Conservation (phyloP, 2,329 filamentous ascomycete genomes). For the Penicillium verrucosum region DNA sequence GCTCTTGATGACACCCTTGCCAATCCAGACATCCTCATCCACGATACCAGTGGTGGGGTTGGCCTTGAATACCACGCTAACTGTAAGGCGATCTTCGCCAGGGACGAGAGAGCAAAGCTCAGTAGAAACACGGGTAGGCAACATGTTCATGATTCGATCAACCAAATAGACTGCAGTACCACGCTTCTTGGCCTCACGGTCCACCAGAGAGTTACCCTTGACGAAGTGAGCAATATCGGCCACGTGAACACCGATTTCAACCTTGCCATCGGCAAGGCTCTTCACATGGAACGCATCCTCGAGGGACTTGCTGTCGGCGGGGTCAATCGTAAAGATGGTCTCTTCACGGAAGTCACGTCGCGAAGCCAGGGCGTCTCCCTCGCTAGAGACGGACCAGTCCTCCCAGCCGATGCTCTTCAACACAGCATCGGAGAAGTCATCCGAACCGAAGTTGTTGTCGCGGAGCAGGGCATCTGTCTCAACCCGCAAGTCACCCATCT, state of each 20-base stretch:
- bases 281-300: constrained; percentile 94
- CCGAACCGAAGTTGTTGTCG: constrained; percentile 97
- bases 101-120: constrained; percentile 86
- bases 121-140: constrained; percentile 78
- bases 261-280: constrained; percentile 73
- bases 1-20: constrained; percentile 91
- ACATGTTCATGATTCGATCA: constrained; percentile 81
- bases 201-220: constrained; percentile 90
- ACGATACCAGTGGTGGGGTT: constrained; percentile 76
- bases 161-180: constrained; percentile 93
- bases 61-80: constrained; percentile 91
- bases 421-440: constrained; percentile 96
- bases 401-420: constrained; percentile 87
- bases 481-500: constrained; percentile 95
- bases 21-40: constrained; percentile 89
- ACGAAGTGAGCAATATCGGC: constrained; percentile 95
- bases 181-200: constrained; percentile 96
- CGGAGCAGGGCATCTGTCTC: constrained; percentile 95
- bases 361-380: constrained; percentile 70
- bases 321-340: constrained; percentile 86
- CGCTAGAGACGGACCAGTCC: constrained; percentile 82
- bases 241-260: constrained; percentile 94
- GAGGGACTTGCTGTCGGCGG: constrained; percentile 80
- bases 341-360: constrained; percentile 90
- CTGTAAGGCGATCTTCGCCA: constrained; percentile 82